Evolutionary conservation across 768 basidiomycete species (phyloP).

Genomic region (Jaapia argillacea): DNA sequence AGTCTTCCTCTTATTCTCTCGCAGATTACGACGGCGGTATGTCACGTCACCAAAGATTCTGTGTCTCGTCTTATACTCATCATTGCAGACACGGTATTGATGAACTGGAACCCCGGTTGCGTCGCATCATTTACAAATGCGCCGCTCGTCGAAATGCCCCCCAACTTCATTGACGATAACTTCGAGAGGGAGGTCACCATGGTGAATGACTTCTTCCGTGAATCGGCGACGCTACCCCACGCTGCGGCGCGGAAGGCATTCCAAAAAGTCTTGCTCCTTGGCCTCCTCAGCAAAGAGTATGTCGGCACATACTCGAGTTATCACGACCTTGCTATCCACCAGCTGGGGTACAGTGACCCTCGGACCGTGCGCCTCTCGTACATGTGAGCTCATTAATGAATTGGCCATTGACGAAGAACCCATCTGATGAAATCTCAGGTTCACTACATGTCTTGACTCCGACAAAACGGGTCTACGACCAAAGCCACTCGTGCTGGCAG

Average conservation of each 20-base stretch:
- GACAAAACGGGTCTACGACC: background rate
- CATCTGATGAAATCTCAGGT: background rate
- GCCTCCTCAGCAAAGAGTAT: slow-evolving; percentile 16
- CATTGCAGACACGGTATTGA: background rate
- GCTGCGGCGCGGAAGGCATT: background rate
- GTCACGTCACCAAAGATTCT: background rate
- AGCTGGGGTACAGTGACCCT: background rate
- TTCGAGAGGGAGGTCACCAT: background rate
- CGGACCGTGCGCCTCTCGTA: background rate
- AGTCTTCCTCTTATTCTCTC: background rate
- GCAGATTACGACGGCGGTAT: background rate
- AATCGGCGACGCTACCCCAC: background rate
- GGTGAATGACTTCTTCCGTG: background rate
- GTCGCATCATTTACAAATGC: background rate
- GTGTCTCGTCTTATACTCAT: background rate
- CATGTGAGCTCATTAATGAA: background rate
- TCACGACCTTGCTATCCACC: background rate
- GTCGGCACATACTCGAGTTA: background rate
- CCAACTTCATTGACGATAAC: background rate
- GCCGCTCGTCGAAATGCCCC: background rate
- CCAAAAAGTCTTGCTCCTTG: background rate
- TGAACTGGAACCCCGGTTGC: background rate
- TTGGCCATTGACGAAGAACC: background rate
- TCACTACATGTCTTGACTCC: background rate
- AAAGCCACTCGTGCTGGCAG: background rate